Evolutionary conservation across 2,329 filamentous ascomycete genomes (phyloP).

Genomic region (Aspergillus candidus): DNA sequence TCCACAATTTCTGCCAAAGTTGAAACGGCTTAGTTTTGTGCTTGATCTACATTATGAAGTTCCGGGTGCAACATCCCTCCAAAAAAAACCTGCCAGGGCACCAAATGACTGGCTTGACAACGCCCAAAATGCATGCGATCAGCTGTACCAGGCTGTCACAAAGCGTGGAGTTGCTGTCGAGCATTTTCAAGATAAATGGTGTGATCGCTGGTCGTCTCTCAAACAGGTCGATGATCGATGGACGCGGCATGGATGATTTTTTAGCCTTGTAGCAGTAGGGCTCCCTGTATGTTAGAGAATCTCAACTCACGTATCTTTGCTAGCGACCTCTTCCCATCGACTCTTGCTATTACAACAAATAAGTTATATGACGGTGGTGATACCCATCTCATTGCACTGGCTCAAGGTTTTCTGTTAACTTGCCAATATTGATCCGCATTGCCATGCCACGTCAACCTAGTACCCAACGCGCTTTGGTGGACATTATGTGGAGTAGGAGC

Average conservation of each 20-base stretch:
- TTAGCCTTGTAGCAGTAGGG: background rate
- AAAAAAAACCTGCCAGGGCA: background rate
- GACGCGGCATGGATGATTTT: conserved; percentile 18
- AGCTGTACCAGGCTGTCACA: conserved; percentile 12
- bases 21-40: conserved; percentile 18
- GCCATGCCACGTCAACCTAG: too few relatives aligned
- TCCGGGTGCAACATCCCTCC: background rate
- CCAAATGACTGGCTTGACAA: conserved; percentile 8
- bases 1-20: conserved; percentile 13
- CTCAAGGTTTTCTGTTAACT: too few relatives aligned
- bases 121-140: conserved; percentile 15
- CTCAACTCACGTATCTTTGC: background rate
- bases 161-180: conserved; percentile 15
- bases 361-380: too few relatives aligned
- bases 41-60: conserved; percentile 16
- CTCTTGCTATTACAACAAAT: too few relatives aligned
- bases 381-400: too few relatives aligned
- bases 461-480: too few relatives aligned
- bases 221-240: conserved; percentile 20
- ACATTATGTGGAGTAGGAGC: too few relatives aligned
- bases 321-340: background rate
- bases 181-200: conserved; percentile 13
- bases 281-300: background rate
- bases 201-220: conserved; percentile 1
- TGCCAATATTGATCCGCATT: too few relatives aligned